Conservation (phyloP, 2,329 filamentous ascomycete species). For the Penicillium sp. region DNA sequence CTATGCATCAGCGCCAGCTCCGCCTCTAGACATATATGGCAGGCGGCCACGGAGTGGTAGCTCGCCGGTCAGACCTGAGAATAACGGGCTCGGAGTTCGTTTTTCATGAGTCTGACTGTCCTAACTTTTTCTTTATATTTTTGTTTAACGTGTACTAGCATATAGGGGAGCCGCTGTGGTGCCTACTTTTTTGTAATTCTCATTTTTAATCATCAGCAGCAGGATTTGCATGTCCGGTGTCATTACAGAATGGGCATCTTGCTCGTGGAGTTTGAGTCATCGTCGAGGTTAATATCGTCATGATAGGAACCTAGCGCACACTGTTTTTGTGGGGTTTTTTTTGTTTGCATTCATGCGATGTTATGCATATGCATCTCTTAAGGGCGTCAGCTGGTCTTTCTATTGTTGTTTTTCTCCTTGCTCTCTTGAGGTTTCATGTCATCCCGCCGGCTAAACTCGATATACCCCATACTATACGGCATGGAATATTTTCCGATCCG, state of each 20-base stretch:
- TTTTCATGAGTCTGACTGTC: slow-evolving; percentile 2
- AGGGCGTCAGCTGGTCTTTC: background rate
- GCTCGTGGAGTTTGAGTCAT: background rate
- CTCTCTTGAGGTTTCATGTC: background rate
- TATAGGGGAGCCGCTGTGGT: background rate
- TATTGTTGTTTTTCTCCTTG: background rate
- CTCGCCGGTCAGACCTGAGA: slow-evolving; percentile 29
- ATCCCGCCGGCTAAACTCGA: background rate
- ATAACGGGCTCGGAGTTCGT: slow-evolving; percentile 23
- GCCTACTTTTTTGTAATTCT: background rate
- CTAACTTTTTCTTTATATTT: background rate
- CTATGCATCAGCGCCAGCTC: slow-evolving; percentile 14
- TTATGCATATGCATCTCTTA: background rate
- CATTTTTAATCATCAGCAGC: background rate
- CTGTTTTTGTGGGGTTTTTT: background rate
- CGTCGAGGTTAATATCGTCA: background rate
- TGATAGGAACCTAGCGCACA: background rate
- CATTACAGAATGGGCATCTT: background rate
- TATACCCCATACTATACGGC: background rate
- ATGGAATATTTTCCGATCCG: no score
- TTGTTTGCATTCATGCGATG: background rate
- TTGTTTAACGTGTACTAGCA: background rate
- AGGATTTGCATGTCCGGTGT: background rate
- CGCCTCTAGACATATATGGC: slow-evolving; percentile 14
- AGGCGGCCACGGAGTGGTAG: slow-evolving; percentile 33